Evolutionary conservation across 306 rosid species (phyloP).

Genomic region (Rosa multiflora): DNA sequence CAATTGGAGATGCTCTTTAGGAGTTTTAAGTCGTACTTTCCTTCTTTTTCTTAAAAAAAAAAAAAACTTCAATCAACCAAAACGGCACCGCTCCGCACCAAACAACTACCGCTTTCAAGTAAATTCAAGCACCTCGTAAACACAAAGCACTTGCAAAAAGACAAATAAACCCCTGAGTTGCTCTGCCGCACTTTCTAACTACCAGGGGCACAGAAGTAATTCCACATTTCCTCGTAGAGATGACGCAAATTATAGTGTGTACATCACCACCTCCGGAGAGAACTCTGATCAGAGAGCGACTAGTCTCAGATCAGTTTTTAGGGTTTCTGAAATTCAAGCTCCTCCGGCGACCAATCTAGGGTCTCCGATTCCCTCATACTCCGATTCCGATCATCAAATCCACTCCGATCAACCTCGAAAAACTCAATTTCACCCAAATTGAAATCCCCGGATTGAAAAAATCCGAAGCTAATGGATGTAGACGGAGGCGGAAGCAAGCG

Average conservation of each 20-base stretch:
- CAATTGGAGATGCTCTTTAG: no score
- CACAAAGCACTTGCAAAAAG: no score
- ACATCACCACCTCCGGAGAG: background rate
- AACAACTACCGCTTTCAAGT: no score
- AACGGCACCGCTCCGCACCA: no score
- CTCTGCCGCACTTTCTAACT: background rate
- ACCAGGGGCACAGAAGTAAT: background rate
- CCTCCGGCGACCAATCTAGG: background rate
- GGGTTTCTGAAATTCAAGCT: slow-evolving; percentile 18
- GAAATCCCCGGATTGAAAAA: background rate
- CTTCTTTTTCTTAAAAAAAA: no score
- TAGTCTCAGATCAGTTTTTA: background rate
- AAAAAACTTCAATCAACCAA: no score
- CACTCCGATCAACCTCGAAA: background rate
- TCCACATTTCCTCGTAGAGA: background rate
- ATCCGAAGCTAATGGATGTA: slow-evolving; percentile 53
- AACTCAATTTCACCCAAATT: background rate
- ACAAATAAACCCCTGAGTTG: background rate
- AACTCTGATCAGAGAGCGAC: background rate
- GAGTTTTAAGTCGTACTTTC: no score
- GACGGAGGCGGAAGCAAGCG: slow-evolving; percentile 79
- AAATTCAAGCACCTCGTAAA: no score
- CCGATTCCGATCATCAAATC: background rate
- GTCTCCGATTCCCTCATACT: background rate
- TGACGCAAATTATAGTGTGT: background rate